Percentiles rank a stretch among this genome's conserved stretches.
These are phyloP conservation scores for Penicillium bialowiezense DNA, from an alignment of 495 filamentous ascomycete species.

Conservation along the genomic window DNA sequence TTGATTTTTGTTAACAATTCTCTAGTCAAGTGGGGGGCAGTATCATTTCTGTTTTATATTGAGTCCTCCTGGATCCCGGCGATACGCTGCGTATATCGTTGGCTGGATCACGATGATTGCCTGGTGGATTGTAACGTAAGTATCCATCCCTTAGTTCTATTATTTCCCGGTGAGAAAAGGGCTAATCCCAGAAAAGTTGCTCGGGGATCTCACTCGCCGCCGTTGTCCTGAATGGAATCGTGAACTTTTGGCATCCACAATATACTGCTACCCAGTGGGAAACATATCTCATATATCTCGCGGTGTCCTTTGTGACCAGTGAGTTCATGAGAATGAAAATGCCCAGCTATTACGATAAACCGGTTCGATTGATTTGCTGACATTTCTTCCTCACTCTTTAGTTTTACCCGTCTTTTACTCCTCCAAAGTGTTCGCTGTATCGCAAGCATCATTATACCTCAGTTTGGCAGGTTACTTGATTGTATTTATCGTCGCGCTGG, in stretches of 20 bases:
- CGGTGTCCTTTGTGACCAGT: not conserved
- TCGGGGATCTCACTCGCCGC: conserved; percentile 7
- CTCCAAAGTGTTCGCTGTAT: not conserved
- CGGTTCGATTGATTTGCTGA: no score
- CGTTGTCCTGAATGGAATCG: not conserved
- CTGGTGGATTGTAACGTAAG: conserved; percentile 32
- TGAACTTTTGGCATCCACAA: not conserved
- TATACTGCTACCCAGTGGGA: not conserved
- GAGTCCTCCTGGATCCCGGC: conserved; percentile 14
- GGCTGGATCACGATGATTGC: conserved; percentile 38
- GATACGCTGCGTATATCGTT: conserved; percentile 24
- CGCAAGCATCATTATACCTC: not conserved
- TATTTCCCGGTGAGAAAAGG: no score
- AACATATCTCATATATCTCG: not conserved
- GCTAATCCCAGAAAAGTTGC: not conserved
- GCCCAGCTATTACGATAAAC: no score
- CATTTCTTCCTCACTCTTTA: not conserved
- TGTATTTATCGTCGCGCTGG: conserved; percentile 21
- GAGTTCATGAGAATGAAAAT: no score
- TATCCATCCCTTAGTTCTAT: no score
- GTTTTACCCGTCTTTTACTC: not conserved
- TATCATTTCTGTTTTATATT: conserved; percentile 34
- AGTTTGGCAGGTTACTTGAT: not conserved
- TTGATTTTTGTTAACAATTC: not conserved
- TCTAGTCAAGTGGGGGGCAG: conserved; percentile 14